These are phyloP conservation scores for Aspergillus sp. DNA, from an alignment of 2,329 filamentous ascomycete genomes.

Conservation along the genomic window DNA sequence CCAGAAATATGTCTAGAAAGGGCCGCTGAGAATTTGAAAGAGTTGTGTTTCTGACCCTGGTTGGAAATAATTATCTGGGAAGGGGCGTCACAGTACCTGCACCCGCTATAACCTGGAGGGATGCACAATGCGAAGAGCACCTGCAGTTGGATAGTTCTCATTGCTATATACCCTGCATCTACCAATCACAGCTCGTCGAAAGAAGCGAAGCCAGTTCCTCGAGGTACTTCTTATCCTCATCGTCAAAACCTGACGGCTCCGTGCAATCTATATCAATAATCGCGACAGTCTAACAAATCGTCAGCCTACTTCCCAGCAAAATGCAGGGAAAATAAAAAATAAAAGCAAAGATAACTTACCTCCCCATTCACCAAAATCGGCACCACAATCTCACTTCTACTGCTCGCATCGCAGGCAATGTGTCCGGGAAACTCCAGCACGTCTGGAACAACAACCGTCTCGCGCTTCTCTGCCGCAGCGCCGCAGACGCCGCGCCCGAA, in stretches of 20 bases:
- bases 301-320: not conserved
- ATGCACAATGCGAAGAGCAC: too few species aligned
- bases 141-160: too few species aligned
- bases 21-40: too few species aligned
- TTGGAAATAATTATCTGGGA: too few species aligned
- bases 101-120: too few species aligned
- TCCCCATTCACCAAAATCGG: conserved; percentile 43
- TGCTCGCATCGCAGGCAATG: conserved; percentile 52
- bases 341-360: conserved; percentile 28
- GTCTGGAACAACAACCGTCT: conserved; percentile 46
- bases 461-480: conserved; percentile 39
- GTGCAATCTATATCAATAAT: conserved; percentile 52
- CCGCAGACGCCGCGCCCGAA: conserved; percentile 50
- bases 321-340: too few species aligned
- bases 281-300: conserved; percentile 41
- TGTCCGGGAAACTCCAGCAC: conserved; percentile 47
- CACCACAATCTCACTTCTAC: conserved; percentile 51
- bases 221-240: conserved; percentile 44
- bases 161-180: not conserved
- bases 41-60: too few species aligned
- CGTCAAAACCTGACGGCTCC: conserved; percentile 44
- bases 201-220: conserved; percentile 44
- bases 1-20: too few species aligned
- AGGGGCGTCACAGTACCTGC: too few species aligned
- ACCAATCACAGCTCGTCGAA: conserved; percentile 44